Percentiles rank a stretch among this genome's conserved stretches.
Evolutionary conservation across 164 flowering plant species (phyloP).

Genomic region (Chimonanthus salicifolius): DNA sequence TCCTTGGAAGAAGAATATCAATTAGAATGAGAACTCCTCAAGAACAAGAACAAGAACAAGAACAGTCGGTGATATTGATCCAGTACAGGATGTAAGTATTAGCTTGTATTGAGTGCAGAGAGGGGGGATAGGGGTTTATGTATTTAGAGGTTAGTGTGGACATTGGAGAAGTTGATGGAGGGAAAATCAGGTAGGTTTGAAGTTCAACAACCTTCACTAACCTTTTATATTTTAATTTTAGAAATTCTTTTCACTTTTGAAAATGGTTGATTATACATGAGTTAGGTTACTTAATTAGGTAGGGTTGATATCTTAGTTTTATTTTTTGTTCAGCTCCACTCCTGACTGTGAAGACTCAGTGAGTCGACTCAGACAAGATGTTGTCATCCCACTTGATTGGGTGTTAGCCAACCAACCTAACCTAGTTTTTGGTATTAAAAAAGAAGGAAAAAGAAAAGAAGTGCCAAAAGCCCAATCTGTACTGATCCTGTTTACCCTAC

Average conservation of each 20-base stretch:
- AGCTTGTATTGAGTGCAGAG: background rate
- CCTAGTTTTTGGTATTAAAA: background rate
- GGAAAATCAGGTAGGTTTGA: slow-evolving; percentile 19
- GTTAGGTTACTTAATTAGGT: background rate
- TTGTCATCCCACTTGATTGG: background rate
- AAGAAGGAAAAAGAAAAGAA: too few species aligned
- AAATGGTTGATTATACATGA: background rate
- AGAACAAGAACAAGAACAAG: too few species aligned
- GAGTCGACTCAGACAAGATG: background rate
- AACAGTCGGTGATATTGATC: background rate
- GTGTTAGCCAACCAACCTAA: background rate
- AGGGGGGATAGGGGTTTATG: slow-evolving; percentile 16
- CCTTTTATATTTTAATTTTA: slow-evolving; percentile 1
- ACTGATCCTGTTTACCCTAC: too few species aligned
- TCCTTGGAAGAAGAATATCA: too few species aligned
- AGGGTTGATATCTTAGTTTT: background rate
- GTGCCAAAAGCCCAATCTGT: too few species aligned
- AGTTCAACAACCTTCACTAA: slow-evolving; percentile 57
- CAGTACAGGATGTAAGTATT: slow-evolving; percentile 1
- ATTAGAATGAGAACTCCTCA: too few species aligned
- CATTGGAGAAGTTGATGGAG: slow-evolving; percentile 9
- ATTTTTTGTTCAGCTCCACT: too few species aligned
- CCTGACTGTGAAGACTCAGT: background rate
- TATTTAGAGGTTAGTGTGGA: slow-evolving; percentile 15
- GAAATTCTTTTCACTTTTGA: background rate